These are phyloP conservation scores for Debaryomycetaceae sp. DNA, from an alignment of 1,139 yeast species.

Conservation along the genomic window DNA sequence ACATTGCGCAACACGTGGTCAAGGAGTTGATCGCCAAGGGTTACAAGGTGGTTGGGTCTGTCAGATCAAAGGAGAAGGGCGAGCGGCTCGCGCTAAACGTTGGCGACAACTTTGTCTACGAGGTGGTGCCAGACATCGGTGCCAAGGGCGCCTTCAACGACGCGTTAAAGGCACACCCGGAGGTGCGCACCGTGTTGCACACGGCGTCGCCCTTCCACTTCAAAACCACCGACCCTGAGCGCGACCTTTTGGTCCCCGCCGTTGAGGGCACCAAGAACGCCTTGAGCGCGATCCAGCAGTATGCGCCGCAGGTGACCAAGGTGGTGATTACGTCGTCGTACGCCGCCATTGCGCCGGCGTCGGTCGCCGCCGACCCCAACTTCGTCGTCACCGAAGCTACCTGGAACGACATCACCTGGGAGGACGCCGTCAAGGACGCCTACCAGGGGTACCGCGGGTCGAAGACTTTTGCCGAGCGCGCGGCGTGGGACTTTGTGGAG, in stretches of 20 bases:
- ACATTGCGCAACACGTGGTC: slow-evolving; percentile 50
- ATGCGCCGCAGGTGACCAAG: slow-evolving; percentile 17
- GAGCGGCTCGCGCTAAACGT: slow-evolving; percentile 27
- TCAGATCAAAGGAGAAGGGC: slow-evolving; percentile 53
- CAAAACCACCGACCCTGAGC: slow-evolving; percentile 33
- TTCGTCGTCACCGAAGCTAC: slow-evolving; percentile 11
- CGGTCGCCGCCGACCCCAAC: slow-evolving; percentile 15
- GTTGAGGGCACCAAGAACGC: slow-evolving; percentile 35
- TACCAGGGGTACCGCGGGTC: slow-evolving; percentile 29
- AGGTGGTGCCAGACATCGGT: slow-evolving; percentile 32
- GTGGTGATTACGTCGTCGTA: slow-evolving; percentile 11
- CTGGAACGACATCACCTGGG: slow-evolving; percentile 18
- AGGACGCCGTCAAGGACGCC: slow-evolving; percentile 16
- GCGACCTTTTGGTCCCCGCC: slow-evolving; percentile 37
- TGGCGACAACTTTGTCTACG: slow-evolving; percentile 25
- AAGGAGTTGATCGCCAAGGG: slow-evolving; percentile 15
- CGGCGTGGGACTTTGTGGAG: slow-evolving; percentile 17
- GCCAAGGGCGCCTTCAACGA: slow-evolving; percentile 30
- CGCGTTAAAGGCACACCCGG: slow-evolving; percentile 24
- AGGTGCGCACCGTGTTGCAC: slow-evolving; percentile 26
- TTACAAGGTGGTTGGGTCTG: slow-evolving; percentile 45
- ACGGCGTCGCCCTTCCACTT: slow-evolving; percentile 30
- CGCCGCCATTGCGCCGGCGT: slow-evolving; percentile 15
- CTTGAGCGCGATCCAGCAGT: slow-evolving; percentile 20
- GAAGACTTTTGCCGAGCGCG: slow-evolving; percentile 23